Evolutionary conservation across 1,139 yeast genomes (phyloP), one percentile per base, ranked within the genome.

Genomic region (Yamadazyma buinensis): DNA sequence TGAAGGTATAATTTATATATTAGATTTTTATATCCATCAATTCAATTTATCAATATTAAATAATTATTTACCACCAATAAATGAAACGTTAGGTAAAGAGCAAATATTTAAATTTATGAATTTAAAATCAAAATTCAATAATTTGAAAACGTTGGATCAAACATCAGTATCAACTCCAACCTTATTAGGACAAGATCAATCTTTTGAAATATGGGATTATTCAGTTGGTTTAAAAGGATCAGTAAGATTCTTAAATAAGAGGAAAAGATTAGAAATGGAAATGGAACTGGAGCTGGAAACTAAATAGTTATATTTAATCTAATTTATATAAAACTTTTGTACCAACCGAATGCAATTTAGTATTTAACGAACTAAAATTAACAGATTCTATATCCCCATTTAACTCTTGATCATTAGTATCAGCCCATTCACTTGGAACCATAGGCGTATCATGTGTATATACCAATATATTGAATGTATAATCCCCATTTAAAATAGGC

Each of bases 371-470:
- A 36, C 84, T 70, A 48, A 88, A 77, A 48, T 77, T 75, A 8
- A 88, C 95, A 29, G 70, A 65, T 43, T 83, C 90, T 15, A 78
- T 77, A 9, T 58, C 59, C 28, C 80, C 79, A 15, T 55, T 54
- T 33, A 75, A 70, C 43, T 75, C 73, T 7, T 78, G 72, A 48
- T 79, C 87, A 33, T 62, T 44, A 5, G 90, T 75, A 52, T 88
- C 96, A 13, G 79, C 78, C 97, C 97, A 90, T 52, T 87, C 95
- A 18, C 69, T 63, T 0, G 96, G 95, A 3, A 84, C 82, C 31
- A 54, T 54, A 19, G 52, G 50, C 26, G 72, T 73, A 41, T 75
- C 75, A 2, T 82, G 81, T 0, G 96, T 85, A 53, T 85, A 84
- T 0, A 88, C 96, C 40, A 88, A 64, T 1, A 90, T 95, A 50